Percentiles rank a stretch among this genome's conserved stretches.
Conservation (phyloP, 2,329 filamentous ascomycete genomes). For the Aspergillus transmontanensis region DNA sequence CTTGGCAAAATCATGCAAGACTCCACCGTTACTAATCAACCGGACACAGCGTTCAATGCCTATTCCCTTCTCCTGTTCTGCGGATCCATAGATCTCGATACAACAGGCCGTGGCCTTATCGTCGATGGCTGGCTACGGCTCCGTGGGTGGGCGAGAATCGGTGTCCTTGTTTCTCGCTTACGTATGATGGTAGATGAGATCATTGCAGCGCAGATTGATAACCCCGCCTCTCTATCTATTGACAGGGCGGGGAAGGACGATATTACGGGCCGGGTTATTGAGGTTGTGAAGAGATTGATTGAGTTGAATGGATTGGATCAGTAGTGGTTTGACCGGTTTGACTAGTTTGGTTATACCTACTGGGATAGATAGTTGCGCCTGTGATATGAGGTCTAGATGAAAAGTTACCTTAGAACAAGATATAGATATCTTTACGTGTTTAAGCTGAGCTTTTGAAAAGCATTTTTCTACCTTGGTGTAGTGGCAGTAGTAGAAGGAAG, state of each 20-base stretch:
- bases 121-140: constrained; percentile 90
- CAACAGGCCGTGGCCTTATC: constrained; percentile 78
- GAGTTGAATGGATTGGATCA: constrained; percentile 85
- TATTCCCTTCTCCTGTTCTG: constrained; percentile 88
- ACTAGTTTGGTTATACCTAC: constrained; percentile 2
- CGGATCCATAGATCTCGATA: constrained; percentile 82
- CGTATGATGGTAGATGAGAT: constrained; percentile 84
- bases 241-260: constrained; percentile 12
- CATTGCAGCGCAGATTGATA: constrained; percentile 77
- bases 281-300: constrained; percentile 75
- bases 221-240: constrained; percentile 61
- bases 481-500: too few species aligned
- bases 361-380: not conserved
- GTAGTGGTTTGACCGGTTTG: constrained; percentile 41
- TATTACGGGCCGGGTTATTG: constrained; percentile 60
- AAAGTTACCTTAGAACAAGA: not conserved
- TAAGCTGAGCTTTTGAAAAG: too few species aligned
- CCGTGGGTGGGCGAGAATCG: constrained; percentile 91
- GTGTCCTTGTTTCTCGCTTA: constrained; percentile 81
- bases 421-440: not conserved
- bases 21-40: constrained; percentile 7
- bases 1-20: not conserved
- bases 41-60: constrained; percentile 71
- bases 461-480: too few species aligned
- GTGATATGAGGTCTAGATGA: not conserved